These are phyloP conservation scores for Strobilomyces confusus DNA, from an alignment of 768 basidiomycete species.

Conservation along the genomic window DNA sequence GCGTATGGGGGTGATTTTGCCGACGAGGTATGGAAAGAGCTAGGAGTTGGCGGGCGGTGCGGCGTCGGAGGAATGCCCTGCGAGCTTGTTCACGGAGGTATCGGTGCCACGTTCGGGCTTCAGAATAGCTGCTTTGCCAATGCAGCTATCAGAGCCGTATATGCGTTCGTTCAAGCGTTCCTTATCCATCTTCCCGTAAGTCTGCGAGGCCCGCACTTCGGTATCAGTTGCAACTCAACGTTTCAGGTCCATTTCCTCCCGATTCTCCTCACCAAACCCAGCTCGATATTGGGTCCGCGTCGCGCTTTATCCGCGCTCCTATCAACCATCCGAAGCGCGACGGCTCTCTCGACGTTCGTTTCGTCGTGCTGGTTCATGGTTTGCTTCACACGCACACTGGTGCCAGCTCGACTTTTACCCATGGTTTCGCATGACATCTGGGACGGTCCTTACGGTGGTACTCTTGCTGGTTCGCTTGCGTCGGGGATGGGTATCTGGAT, in stretches of 20 bases:
- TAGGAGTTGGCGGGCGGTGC: conserved; percentile 50
- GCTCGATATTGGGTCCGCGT: conserved; percentile 43
- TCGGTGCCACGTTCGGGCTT: conserved; percentile 44
- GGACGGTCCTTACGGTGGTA: conserved; percentile 72
- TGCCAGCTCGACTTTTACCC: conserved; percentile 61
- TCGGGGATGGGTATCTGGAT: conserved; percentile 80
- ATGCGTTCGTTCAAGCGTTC: conserved; percentile 60
- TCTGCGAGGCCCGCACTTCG: conserved; percentile 5
- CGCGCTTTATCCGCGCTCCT: conserved; percentile 40
- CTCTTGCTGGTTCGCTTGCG: conserved; percentile 60
- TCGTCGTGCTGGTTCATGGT: conserved; percentile 67
- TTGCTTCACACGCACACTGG: conserved; percentile 64
- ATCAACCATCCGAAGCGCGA: conserved; percentile 58
- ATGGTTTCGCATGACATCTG: conserved; percentile 71
- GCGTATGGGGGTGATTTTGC: conserved; percentile 57
- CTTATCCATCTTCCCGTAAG: conserved; percentile 70
- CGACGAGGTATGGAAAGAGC: conserved; percentile 47
- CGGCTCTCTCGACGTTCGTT: conserved; percentile 71
- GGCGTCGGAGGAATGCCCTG: conserved; percentile 73
- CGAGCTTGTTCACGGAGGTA: conserved; percentile 64
- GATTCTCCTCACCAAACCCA: conserved; percentile 55
- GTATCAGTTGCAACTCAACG: background rate
- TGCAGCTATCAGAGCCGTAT: conserved; percentile 45
- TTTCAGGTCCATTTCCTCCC: conserved; percentile 68
- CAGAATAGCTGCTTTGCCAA: conserved; percentile 60